phyloP scores from a whole-genome alignment of 1,284 basidiomycete genomes.

The Cryptococcus jaspeensis region DNA sequence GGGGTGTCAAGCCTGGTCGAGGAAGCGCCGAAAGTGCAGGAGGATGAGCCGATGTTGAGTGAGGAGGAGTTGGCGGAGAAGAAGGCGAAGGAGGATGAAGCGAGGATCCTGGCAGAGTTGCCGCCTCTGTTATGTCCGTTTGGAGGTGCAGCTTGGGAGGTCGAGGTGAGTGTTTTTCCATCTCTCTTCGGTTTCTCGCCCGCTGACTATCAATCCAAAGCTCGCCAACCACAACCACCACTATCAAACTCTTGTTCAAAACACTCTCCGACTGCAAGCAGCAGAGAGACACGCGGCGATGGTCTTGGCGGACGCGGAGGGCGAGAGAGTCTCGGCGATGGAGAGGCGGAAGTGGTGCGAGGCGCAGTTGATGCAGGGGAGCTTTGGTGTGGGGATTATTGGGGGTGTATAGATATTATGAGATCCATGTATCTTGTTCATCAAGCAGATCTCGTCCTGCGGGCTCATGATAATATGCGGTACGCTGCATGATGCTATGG shows the following conservation, averaged over 20 bases:
- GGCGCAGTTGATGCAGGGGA: slow-evolving; percentile 24
- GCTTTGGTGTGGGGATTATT: slow-evolving; percentile 22
- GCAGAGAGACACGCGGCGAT: slow-evolving; percentile 30
- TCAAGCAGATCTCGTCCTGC: neutral
- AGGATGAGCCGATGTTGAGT: slow-evolving; percentile 1
- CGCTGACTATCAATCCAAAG: slow-evolving; percentile 6
- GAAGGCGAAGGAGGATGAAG: slow-evolving; percentile 24
- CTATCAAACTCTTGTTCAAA: slow-evolving; percentile 15
- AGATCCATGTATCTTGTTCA: neutral
- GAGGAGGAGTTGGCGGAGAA: slow-evolving; percentile 24
- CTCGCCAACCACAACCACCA: slow-evolving; percentile 28
- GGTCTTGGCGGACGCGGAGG: slow-evolving; percentile 43
- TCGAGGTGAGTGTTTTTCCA: slow-evolving; percentile 21
- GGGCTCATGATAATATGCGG: neutral
- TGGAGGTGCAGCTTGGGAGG: slow-evolving; percentile 32
- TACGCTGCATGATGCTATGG: neutral
- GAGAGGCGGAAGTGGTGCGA: slow-evolving; percentile 37
- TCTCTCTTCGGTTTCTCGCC: neutral
- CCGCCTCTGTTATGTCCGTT: slow-evolving; percentile 30
- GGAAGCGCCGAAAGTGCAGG: slow-evolving; percentile 3
- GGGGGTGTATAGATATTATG: slow-evolving; percentile 5
- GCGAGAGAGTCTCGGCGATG: slow-evolving; percentile 33
- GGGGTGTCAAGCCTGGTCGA: neutral
- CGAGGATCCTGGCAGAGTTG: slow-evolving; percentile 33
- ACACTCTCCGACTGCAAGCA: slow-evolving; percentile 26